Conservation (phyloP, 2,329 filamentous ascomycete genomes). For the Aspergillus intermedius region DNA sequence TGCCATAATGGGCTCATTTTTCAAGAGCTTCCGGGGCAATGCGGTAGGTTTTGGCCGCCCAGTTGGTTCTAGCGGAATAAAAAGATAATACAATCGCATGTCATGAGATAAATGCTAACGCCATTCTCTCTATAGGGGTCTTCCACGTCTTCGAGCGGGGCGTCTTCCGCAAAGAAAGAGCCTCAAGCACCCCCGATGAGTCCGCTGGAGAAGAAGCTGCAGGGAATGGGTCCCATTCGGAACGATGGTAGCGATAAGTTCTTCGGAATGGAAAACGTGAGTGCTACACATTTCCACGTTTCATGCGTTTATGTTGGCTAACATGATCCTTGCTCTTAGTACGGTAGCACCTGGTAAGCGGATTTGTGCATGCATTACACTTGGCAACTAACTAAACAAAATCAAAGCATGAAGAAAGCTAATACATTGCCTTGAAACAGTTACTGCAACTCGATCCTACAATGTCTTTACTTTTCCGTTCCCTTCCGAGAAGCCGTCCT, state of each 20-base stretch:
- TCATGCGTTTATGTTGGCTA: constrained; percentile 8
- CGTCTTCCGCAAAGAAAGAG: constrained; percentile 53
- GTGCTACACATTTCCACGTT: constrained; percentile 30
- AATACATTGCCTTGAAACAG: constrained; percentile 42
- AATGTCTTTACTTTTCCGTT: constrained; percentile 92
- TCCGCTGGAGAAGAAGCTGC: constrained; percentile 67
- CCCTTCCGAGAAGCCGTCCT: constrained; percentile 91
- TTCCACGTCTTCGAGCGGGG: constrained; percentile 40
- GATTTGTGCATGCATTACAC: neutral
- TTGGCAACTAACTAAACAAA: neutral
- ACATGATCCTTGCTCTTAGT: constrained; percentile 49
- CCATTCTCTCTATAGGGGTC: constrained; percentile 34
- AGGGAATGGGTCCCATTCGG: constrained; percentile 71
- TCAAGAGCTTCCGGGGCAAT: constrained; percentile 35
- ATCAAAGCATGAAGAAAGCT: constrained; percentile 1
- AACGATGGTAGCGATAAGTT: constrained; percentile 94
- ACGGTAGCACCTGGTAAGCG: constrained; percentile 90
- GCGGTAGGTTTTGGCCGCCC: constrained; percentile 22
- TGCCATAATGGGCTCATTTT: constrained; percentile 36
- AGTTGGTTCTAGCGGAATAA: neutral
- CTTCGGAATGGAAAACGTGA: constrained; percentile 95
- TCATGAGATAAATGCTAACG: constrained; percentile 12
- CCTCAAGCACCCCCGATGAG: constrained; percentile 51
- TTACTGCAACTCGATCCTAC: constrained; percentile 97
- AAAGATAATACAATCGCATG: neutral